These are phyloP conservation scores for Jacaranda copaia DNA, from an alignment of 257 asterid genomes.

Conservation along the genomic window DNA sequence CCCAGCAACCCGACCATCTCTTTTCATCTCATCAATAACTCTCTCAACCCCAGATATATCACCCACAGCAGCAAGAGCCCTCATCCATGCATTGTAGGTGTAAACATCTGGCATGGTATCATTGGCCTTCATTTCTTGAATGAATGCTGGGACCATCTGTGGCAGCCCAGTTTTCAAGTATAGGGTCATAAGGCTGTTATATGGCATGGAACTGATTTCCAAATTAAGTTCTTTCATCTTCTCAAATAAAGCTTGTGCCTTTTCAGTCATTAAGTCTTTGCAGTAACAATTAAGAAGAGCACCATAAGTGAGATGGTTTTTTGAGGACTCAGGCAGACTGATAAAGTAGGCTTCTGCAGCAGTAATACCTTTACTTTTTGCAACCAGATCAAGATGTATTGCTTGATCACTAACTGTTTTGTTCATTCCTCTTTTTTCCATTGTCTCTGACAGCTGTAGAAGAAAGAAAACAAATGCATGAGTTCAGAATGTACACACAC, in stretches of 20 bases:
- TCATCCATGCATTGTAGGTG: conserved; percentile 95
- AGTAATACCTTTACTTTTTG: conserved; percentile 67
- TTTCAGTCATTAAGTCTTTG: conserved; percentile 72
- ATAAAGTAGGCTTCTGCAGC: conserved; percentile 84
- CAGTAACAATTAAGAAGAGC: conserved; percentile 93
- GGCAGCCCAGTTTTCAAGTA: conserved; percentile 63
- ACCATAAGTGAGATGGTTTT: conserved; percentile 79
- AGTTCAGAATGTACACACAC: not conserved
- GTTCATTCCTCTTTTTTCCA: conserved; percentile 89
- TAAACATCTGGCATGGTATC: conserved; percentile 73
- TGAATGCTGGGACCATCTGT: conserved; percentile 64
- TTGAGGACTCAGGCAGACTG: conserved; percentile 75
- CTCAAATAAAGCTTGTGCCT: conserved; percentile 72
- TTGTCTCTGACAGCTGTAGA: conserved; percentile 78
- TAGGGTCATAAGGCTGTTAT: conserved; percentile 90
- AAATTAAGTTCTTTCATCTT: conserved; percentile 90
- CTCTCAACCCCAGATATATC: conserved; percentile 87
- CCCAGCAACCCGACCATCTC: conserved; percentile 83
- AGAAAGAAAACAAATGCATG: conserved; percentile 20
- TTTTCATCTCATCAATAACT: conserved; percentile 92
- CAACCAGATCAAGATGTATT: conserved; percentile 85
- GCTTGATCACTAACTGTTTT: conserved; percentile 90
- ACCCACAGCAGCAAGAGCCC: conserved; percentile 80
- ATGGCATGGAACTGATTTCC: conserved; percentile 78
- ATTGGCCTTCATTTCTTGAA: conserved; percentile 85